Base-by-base conservation (phyloP, 805 yeast species). In the Clavispora fructus region DNA sequence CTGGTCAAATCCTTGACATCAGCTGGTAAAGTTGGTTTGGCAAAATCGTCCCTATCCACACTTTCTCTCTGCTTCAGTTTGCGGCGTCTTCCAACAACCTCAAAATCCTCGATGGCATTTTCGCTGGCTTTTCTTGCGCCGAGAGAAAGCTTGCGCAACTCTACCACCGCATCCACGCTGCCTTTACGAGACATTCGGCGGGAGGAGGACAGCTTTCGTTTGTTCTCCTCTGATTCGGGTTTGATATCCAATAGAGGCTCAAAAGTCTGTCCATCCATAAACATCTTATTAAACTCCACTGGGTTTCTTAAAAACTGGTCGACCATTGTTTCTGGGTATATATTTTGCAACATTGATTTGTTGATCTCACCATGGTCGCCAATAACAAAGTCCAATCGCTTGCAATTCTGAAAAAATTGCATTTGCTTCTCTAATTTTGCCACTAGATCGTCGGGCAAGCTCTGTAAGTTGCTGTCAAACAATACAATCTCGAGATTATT, bases 401-500 rank as follows among this genome's bases (percentile, higher is more conserved):
- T 63, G 53, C 71, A 69, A 26, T 52, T 49, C 37, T 59, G 60
- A 30, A 70, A 62, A 37, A 61, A 53, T 16, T 43, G 49, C 7
- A 69, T 48, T 39, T 62, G 61, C 9, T 41, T 40, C 42, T 71
- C 75, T 13, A 71, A 43, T 42, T 54, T 56, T 6, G 42, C 33
- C 26, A 68, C 35, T 6, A 66, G 26, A 1, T 63, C 65, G 14
- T 48, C 47, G 7, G 67, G 64, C 14, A 70, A 50, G 13, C 61
- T 67, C 25, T 54, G 47, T 42, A 68, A 55, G 7, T 58, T 39
- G 2, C 59, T 48, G 45, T 81, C 83, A 44, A 80, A 75, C 30
- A 89, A 65, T 13, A 87, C 56, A 3, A 79, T 58, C 28, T 82
- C 89, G 45, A 86, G 64, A 59, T 88, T 87, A 51, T 78, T 73